These are phyloP conservation scores for Chrysoporthe deuterocubensis DNA, from an alignment of 2,329 filamentous ascomycete genomes.

Conservation along the genomic window DNA sequence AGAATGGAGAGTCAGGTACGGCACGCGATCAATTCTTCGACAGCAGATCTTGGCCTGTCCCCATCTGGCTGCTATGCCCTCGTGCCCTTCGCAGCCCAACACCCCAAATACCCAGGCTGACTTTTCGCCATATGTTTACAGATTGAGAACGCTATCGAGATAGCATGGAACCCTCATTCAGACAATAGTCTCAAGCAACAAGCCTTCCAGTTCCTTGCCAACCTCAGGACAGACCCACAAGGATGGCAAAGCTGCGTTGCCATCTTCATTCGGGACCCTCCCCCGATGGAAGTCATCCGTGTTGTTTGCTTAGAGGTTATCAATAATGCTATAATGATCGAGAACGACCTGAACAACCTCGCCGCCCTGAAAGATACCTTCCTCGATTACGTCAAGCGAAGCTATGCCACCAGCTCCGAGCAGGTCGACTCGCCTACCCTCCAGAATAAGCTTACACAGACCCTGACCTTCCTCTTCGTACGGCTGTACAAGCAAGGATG, in stretches of 20 bases:
- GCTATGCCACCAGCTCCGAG: constrained; percentile 66
- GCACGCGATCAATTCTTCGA: constrained; percentile 18
- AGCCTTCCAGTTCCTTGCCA: constrained; percentile 79
- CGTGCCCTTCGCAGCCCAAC: constrained; percentile 10
- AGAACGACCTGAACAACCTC: constrained; percentile 75
- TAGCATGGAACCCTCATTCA: constrained; percentile 83
- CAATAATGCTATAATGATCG: constrained; percentile 86
- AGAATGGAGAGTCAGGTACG: constrained; percentile 40
- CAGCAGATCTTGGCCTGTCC: constrained; percentile 22
- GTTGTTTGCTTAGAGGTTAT: constrained; percentile 90
- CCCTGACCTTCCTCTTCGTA: constrained; percentile 90
- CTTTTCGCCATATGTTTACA: constrained; percentile 43
- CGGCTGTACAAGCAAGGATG: constrained; percentile 84
- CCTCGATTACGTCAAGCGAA: constrained; percentile 77
- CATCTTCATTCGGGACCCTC: constrained; percentile 81
- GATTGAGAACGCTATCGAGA: constrained; percentile 94
- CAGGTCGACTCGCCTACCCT: constrained; percentile 73
- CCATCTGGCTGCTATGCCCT: background rate
- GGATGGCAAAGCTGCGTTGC: constrained; percentile 89
- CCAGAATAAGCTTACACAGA: constrained; percentile 97
- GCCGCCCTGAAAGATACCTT: constrained; percentile 79
- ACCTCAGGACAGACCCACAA: constrained; percentile 78
- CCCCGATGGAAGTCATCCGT: constrained; percentile 80
- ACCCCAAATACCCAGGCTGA: constrained; percentile 5
- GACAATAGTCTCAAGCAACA: constrained; percentile 77